These are phyloP conservation scores for Geotrichum siamense DNA, from an alignment of 1,139 yeast genomes.

Conservation along the genomic window DNA sequence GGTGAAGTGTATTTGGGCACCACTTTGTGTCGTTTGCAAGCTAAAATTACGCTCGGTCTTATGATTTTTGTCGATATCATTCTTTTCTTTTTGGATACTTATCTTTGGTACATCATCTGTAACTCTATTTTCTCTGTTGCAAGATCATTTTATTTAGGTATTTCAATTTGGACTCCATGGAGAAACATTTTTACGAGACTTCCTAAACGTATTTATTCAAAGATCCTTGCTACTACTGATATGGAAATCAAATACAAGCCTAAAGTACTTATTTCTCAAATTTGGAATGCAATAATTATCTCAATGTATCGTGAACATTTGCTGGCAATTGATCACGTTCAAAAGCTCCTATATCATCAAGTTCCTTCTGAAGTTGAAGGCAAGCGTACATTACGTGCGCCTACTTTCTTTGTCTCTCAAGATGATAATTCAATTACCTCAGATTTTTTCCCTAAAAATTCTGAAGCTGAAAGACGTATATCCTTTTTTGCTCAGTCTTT, in stretches of 20 bases:
- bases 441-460: slow-evolving; percentile 91
- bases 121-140: slow-evolving; percentile 95
- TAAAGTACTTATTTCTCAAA: slow-evolving; percentile 93
- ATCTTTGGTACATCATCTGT: slow-evolving; percentile 94
- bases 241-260: slow-evolving; percentile 99
- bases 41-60: slow-evolving; percentile 79
- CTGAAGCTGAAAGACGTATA: slow-evolving; percentile 98
- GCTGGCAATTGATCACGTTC: slow-evolving; percentile 96
- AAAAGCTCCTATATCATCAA: slow-evolving; percentile 91
- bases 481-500: slow-evolving; percentile 97
- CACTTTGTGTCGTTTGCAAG: slow-evolving; percentile 72
- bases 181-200: slow-evolving; percentile 94
- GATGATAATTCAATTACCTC: slow-evolving; percentile 93
- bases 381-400: slow-evolving; percentile 96
- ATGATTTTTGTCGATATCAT: slow-evolving; percentile 88
- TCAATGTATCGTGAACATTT: slow-evolving; percentile 98
- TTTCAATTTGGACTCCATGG: slow-evolving; percentile 98
- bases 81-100: slow-evolving; percentile 96
- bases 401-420: slow-evolving; percentile 95
- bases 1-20: slow-evolving; percentile 89
- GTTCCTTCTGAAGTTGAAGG: slow-evolving; percentile 93
- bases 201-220: slow-evolving; percentile 97
- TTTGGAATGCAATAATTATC: slow-evolving; percentile 97
- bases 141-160: slow-evolving; percentile 96
- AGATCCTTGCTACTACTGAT: slow-evolving; percentile 94